These are phyloP conservation scores for Hawksworthiomyces lignivorus DNA, from an alignment of 2,329 filamentous ascomycete genomes.

Conservation along the genomic window DNA sequence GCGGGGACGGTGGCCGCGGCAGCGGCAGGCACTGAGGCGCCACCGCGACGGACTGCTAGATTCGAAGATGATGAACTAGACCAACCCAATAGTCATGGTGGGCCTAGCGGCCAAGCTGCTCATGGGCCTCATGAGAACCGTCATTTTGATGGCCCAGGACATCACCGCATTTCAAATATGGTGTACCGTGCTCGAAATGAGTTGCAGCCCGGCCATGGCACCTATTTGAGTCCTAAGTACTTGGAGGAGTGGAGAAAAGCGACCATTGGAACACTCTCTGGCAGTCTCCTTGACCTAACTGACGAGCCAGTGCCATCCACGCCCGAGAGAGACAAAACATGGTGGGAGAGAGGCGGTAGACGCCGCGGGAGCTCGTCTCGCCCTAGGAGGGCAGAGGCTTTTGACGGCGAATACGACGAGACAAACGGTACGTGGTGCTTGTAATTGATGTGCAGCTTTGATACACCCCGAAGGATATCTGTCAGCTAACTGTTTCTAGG, in stretches of 20 bases:
- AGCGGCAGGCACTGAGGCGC: slow-evolving; percentile 4
- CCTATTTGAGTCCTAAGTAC: slow-evolving; percentile 52
- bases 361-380: slow-evolving; percentile 38
- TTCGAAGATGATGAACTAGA: slow-evolving; percentile 22
- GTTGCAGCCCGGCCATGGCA: slow-evolving; percentile 40
- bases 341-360: slow-evolving; percentile 63
- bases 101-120: too few relatives aligned
- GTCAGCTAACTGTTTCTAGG: slow-evolving; percentile 23
- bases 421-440: slow-evolving; percentile 39
- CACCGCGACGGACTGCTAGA: slow-evolving; percentile 14
- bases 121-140: slow-evolving; percentile 16
- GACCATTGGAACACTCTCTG: slow-evolving; percentile 52
- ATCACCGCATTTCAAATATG: slow-evolving; percentile 33
- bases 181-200: slow-evolving; percentile 34
- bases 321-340: slow-evolving; percentile 50
- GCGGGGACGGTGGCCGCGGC: slow-evolving; percentile 3
- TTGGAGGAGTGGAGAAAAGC: slow-evolving; percentile 69
- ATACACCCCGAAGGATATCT: too few relatives aligned
- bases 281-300: slow-evolving; percentile 53
- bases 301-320: slow-evolving; percentile 24
- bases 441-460: too few relatives aligned
- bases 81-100: too few relatives aligned
- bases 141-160: slow-evolving; percentile 17
- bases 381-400: slow-evolving; percentile 52
- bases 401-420: slow-evolving; percentile 61